A percentile compares a stretch with the other conserved stretches of the same genome.
Conservation (phyloP, 768 basidiomycete genomes). For the Hemileccinum rubropunctum region DNA sequence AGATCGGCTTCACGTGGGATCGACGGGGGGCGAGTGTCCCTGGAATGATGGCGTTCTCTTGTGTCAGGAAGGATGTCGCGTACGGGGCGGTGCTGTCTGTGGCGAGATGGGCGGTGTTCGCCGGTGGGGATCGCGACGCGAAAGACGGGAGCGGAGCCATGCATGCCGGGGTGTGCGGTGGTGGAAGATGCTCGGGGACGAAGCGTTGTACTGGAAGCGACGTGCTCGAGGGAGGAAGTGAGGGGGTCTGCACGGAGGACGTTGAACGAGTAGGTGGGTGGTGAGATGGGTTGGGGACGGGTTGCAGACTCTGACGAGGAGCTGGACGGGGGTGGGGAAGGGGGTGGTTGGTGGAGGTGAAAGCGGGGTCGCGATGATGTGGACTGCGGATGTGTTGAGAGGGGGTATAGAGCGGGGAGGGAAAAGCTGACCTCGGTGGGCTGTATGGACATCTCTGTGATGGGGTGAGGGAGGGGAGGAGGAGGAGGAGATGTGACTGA, state of each 20-base stretch:
- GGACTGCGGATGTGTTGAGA: neutral
- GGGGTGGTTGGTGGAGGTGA: slow-evolving; percentile 11
- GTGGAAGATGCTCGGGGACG: slow-evolving; percentile 28
- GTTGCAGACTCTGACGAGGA: slow-evolving; percentile 29
- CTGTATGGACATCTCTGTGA: slow-evolving; percentile 24
- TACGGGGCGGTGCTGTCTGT: slow-evolving; percentile 12
- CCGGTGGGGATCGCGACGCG: slow-evolving; percentile 33
- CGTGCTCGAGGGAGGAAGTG: slow-evolving; percentile 41
- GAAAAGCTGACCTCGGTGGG: slow-evolving; percentile 1
- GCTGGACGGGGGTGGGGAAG: slow-evolving; percentile 27
- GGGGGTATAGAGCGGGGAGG: slow-evolving; percentile 6
- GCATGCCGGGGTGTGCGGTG: slow-evolving; percentile 22
- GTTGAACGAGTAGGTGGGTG: slow-evolving; percentile 38
- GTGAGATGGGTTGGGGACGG: slow-evolving; percentile 15
- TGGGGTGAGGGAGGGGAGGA: neutral
- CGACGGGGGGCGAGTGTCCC: slow-evolving; percentile 26
- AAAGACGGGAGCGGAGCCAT: slow-evolving; percentile 37
- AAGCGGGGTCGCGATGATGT: slow-evolving; percentile 2
- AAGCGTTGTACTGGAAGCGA: slow-evolving; percentile 41
- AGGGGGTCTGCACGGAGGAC: slow-evolving; percentile 44
- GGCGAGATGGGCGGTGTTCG: slow-evolving; percentile 18
- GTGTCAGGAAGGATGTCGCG: slow-evolving; percentile 28
- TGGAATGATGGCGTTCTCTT: slow-evolving; percentile 23
- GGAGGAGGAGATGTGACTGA: slow-evolving; percentile 16
- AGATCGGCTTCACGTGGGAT: slow-evolving; percentile 32